These are phyloP conservation scores for Mycotypha africana DNA, from an alignment of 371 early-diverging fungal species.

Conservation along the genomic window DNA sequence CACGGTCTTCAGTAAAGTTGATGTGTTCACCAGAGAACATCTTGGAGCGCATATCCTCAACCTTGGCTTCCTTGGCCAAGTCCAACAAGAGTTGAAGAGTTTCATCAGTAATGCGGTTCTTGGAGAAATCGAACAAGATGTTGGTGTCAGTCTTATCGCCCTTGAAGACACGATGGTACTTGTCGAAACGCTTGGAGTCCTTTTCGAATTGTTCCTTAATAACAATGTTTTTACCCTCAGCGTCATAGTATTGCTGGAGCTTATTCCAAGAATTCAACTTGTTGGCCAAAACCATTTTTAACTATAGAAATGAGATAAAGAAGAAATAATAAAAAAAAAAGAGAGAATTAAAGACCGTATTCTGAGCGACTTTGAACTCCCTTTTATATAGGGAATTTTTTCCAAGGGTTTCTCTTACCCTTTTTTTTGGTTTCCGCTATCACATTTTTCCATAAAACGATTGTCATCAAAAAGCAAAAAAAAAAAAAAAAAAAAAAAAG, in stretches of 20 bases:
- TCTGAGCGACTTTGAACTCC: too few species aligned
- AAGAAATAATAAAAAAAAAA: constrained; percentile 5
- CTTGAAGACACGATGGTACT: constrained; percentile 73
- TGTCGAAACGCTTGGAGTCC: constrained; percentile 72
- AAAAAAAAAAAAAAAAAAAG: too few species aligned
- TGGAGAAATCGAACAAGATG: constrained; percentile 90
- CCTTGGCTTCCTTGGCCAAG: constrained; percentile 81
- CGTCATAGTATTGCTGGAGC: constrained; percentile 82
- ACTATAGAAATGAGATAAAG: neutral
- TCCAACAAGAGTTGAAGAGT: constrained; percentile 74
- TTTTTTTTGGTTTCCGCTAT: too few species aligned
- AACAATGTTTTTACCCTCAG: constrained; percentile 64
- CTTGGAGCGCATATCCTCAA: constrained; percentile 79
- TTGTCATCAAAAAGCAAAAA: too few species aligned
- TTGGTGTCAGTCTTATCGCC: constrained; percentile 57
- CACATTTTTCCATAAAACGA: too few species aligned
- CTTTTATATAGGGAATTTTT: too few species aligned
- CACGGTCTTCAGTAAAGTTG: constrained; percentile 97
- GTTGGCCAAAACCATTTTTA: constrained; percentile 64
- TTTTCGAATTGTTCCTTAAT: constrained; percentile 75
- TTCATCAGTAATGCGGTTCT: constrained; percentile 84
- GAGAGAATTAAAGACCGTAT: too few species aligned
- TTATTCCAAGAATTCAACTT: constrained; percentile 77
- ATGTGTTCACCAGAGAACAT: constrained; percentile 97
- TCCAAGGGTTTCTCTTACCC: too few species aligned